Evolutionary conservation across 495 filamentous ascomycete genomes (phyloP).

Genomic region (Wilcoxina mikolae): DNA sequence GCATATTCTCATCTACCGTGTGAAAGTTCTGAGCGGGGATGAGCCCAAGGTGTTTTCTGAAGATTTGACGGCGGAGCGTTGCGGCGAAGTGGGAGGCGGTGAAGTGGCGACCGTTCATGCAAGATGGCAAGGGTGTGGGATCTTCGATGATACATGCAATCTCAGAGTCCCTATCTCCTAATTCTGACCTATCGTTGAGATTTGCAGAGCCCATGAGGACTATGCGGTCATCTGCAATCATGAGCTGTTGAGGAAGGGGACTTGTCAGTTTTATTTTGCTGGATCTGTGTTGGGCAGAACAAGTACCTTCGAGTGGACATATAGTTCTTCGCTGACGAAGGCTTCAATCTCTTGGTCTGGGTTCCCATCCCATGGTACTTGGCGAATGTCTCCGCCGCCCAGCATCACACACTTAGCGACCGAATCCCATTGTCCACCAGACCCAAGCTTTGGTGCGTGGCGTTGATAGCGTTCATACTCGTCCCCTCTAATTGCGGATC

Average conservation of each 20-base stretch:
- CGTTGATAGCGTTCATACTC: slow-evolving; percentile 51
- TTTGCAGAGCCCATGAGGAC: slow-evolving; percentile 90
- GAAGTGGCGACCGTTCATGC: slow-evolving; percentile 58
- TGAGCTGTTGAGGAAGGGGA: no score
- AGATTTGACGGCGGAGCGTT: slow-evolving; percentile 69
- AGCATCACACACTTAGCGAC: slow-evolving; percentile 79
- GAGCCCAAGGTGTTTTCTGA: slow-evolving; percentile 81
- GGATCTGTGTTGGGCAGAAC: not conserved
- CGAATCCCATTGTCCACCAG: slow-evolving; percentile 50
- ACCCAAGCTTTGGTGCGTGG: slow-evolving; percentile 36
- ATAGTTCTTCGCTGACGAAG: slow-evolving; percentile 85
- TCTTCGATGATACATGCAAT: slow-evolving; percentile 76
- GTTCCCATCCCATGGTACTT: slow-evolving; percentile 64
- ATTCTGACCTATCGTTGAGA: slow-evolving; percentile 85
- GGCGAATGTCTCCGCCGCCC: slow-evolving; percentile 55
- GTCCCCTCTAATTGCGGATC: slow-evolving; percentile 11
- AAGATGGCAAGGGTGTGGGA: slow-evolving; percentile 48
- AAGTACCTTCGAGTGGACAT: slow-evolving; percentile 66
- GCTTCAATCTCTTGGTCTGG: slow-evolving; percentile 65
- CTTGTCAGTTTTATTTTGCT: no score
- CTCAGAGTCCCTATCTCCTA: slow-evolving; percentile 64
- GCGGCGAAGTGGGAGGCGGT: slow-evolving; percentile 65
- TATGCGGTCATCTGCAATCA: slow-evolving; percentile 80
- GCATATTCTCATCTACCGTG: slow-evolving; percentile 53
- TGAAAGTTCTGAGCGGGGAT: slow-evolving; percentile 56